Percentiles rank a stretch among this genome's conserved stretches.
Conservation (phyloP, 331 rosid genomes). For the Pyracantha coccinea region DNA sequence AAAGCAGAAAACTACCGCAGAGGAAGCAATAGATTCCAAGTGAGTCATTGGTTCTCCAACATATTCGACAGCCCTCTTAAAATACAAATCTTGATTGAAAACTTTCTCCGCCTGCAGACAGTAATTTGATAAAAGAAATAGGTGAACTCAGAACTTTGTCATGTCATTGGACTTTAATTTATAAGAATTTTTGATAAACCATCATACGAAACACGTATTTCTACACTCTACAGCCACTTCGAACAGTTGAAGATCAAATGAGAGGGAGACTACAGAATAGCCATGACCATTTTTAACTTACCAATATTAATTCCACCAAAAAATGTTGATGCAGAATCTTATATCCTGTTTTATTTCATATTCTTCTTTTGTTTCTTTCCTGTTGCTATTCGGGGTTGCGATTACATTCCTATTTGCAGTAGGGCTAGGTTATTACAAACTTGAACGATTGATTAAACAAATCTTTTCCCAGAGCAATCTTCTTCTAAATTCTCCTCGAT, state of each 20-base stretch:
- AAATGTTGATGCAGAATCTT: too few species aligned
- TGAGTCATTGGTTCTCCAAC: slow-evolving; percentile 44
- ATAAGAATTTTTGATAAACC: not conserved
- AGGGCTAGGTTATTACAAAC: too few species aligned
- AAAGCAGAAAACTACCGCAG: slow-evolving; percentile 26
- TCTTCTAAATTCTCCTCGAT: too few species aligned
- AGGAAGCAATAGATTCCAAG: slow-evolving; percentile 39
- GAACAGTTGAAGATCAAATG: not conserved
- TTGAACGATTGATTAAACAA: too few species aligned
- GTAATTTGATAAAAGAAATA: slow-evolving; percentile 8
- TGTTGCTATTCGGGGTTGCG: too few species aligned
- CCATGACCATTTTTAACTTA: not conserved
- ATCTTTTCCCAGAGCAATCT: too few species aligned
- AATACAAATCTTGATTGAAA: slow-evolving; percentile 60
- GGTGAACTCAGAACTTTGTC: not conserved
- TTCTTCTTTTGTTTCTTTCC: too few species aligned
- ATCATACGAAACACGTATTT: not conserved
- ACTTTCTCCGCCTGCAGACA: slow-evolving; percentile 76
- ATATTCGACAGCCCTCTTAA: slow-evolving; percentile 31
- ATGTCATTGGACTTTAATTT: not conserved
- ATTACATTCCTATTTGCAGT: too few species aligned
- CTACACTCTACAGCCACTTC: not conserved
- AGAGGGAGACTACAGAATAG: not conserved
- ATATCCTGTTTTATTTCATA: too few species aligned
- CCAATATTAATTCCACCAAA: not conserved